Conservation (phyloP, 192 early-diverging fungal species). For the Umbelopsis vinacea region DNA sequence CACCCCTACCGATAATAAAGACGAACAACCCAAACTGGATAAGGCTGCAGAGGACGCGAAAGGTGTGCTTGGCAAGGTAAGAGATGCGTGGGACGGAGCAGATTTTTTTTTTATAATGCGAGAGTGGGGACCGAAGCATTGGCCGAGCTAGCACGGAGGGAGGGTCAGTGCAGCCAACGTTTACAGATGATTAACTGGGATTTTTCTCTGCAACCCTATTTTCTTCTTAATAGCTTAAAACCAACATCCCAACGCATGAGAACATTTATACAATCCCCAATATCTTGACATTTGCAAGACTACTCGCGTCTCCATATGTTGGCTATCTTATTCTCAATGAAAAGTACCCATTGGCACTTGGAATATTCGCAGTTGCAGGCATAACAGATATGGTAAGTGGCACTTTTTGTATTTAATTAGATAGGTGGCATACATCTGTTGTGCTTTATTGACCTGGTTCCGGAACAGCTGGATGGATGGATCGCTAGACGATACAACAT, state of each 20-base stretch:
- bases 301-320: constrained; percentile 83
- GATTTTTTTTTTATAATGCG: background rate
- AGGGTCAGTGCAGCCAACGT: too few species aligned
- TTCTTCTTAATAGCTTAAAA: constrained; percentile 22
- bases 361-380: constrained; percentile 79
- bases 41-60: constrained; percentile 17
- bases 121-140: background rate
- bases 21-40: background rate
- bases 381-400: constrained; percentile 77
- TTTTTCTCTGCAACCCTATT: background rate
- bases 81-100: background rate
- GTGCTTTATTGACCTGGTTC: background rate
- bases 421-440: background rate
- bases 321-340: constrained; percentile 86
- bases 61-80: constrained; percentile 22
- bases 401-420: constrained; percentile 1
- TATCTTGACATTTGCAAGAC: constrained; percentile 78
- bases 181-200: background rate
- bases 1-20: background rate
- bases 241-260: constrained; percentile 50
- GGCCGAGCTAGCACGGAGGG: too few species aligned
- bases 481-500: constrained; percentile 88
- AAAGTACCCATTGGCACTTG: constrained; percentile 71
- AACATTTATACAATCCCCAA: constrained; percentile 94
- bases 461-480: constrained; percentile 72